Evolutionary conservation across 441 rosid genomes (phyloP), one percentile per base, ranked within the genome.

Genomic region (Breynia disticha): DNA sequence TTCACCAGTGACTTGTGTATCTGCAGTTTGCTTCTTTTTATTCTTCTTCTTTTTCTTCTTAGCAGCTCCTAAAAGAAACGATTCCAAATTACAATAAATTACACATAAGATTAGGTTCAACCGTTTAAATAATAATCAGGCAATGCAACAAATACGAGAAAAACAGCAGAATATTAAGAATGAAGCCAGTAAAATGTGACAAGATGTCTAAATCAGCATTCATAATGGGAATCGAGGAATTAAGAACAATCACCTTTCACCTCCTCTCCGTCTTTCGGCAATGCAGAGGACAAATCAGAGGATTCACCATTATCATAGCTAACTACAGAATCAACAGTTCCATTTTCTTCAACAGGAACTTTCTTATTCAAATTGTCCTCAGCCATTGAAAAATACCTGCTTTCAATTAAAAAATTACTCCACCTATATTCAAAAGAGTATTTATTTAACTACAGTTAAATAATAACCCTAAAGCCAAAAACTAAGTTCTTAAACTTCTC

Each of bases 31-130:
- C 98, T 79, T 91, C 97, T 90, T 88, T 79, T 82, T 93, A 58
- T 70, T 84, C 70, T 86, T 86, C 80, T 83, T 88, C 82, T 89
- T 93, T 69, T 88, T 88, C 90, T 91, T 91, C 79, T 82, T 91
- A 50, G 41, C n/a, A 67, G 70, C 73, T 64, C 84, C 97, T 73
- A 83, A 76, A 74, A 61, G 32, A 47, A 52, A 19, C 11, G 54
- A 7, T 21, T 19, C 16, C 15, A 7, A 60, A 66, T 57, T 32
- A 46, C 42, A 65, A 21, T 59, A 1, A 63, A 19, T 10, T 55
- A 20, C 19, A 35, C n/a, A n/a, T 46, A 37, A 21, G 11, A 18
- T 17, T 13, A 42, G 8, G 10, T 50, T n/a, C 20, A 19, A 54
- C n/a, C 58, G 32, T 16, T 20, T 9, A 19, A 44, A n/a, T 54